Conservation (phyloP, 148 eudicot genomes). For the Selenicereus undatus region DNA sequence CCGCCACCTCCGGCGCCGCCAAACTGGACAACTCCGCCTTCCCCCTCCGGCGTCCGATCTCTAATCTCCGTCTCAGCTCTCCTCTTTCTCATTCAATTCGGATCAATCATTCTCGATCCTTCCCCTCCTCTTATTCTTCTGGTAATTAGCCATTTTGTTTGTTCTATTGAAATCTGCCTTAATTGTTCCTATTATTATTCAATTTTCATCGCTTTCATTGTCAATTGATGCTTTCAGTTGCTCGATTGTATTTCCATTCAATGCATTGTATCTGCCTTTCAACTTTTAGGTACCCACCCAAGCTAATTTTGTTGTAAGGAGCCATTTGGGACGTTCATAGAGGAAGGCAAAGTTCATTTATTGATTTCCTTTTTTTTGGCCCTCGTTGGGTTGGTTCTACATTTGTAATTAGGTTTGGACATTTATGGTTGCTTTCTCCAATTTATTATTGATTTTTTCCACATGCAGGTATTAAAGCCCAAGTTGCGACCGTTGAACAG, state of each 20-base stretch:
- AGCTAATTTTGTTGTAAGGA: too few species aligned
- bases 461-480: conserved; percentile 51
- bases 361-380: too few species aligned
- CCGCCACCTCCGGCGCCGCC: conserved; percentile 33
- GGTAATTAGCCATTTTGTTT: conserved; percentile 21
- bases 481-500: conserved; percentile 61
- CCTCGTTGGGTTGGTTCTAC: neutral
- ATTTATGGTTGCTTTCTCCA: neutral
- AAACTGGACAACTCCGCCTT: conserved; percentile 30
- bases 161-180: neutral
- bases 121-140: conserved; percentile 32
- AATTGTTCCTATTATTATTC: neutral
- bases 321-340: too few species aligned
- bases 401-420: neutral
- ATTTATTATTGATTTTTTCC: neutral
- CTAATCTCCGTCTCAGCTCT: conserved; percentile 24
- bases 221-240: neutral
- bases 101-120: conserved; percentile 26
- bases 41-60: conserved; percentile 29
- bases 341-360: too few species aligned
- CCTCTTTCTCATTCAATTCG: conserved; percentile 24
- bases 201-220: neutral
- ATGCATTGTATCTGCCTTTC: neutral
- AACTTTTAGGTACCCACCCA: neutral
- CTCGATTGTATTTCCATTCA: neutral